Conservation (phyloP, 139 green algal species). For the Picochlorum sp. region DNA sequence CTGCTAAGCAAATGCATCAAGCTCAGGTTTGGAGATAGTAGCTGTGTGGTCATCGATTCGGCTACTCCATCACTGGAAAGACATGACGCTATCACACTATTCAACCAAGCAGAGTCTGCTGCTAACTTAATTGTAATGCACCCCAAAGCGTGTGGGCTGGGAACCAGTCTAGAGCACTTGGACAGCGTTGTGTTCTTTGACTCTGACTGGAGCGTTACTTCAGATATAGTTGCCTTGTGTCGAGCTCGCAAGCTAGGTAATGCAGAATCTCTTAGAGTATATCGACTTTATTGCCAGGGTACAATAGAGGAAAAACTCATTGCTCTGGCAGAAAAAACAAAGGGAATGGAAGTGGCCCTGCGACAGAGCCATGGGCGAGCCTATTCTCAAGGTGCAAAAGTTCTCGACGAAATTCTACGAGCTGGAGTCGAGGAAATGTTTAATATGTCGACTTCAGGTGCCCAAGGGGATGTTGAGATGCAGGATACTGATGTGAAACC, state of each 20-base stretch:
- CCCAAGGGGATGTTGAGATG: neutral
- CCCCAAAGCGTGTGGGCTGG: conserved; percentile 45
- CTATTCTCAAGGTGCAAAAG: conserved; percentile 10
- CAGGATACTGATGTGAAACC: neutral
- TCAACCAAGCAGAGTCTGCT: conserved; percentile 22
- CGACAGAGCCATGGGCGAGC: conserved; percentile 19
- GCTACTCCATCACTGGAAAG: conserved; percentile 27
- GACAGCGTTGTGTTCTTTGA: conserved; percentile 52
- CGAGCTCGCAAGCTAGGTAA: conserved; percentile 29
- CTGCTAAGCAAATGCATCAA: conserved; percentile 30
- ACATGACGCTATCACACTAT: conserved; percentile 32
- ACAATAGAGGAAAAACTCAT: conserved; percentile 50
- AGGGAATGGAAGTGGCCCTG: conserved; percentile 27
- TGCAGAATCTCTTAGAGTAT: conserved; percentile 9
- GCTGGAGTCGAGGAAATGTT: conserved; percentile 47
- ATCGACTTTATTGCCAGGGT: conserved; percentile 30
- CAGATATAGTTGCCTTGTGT: conserved; percentile 45
- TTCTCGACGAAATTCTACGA: conserved; percentile 53
- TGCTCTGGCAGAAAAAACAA: conserved; percentile 26
- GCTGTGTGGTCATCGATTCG: conserved; percentile 33
- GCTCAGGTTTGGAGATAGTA: conserved; percentile 17
- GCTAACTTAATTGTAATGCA: conserved; percentile 48
- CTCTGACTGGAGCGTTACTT: conserved; percentile 55
- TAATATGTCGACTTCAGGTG: neutral
- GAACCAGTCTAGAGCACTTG: conserved; percentile 48